phyloP scores from a whole-genome alignment of 495 filamentous ascomycete species.

The Penicillium paradoxum region DNA sequence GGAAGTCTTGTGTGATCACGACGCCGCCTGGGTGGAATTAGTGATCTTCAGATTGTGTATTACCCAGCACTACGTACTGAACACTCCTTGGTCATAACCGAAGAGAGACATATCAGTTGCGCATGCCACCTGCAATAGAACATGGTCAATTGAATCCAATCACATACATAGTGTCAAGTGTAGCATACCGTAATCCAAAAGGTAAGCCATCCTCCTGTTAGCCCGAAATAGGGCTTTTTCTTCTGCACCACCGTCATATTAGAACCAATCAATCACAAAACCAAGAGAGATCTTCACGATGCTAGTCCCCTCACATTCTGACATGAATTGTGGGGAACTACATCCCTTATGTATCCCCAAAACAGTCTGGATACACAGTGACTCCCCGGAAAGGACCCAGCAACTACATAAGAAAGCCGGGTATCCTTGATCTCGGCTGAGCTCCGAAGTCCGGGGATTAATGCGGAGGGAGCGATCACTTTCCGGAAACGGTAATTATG shows the following conservation, averaged over 20 bases:
- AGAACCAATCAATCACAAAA: not conserved
- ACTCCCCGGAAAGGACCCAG: not conserved
- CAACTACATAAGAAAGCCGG: not conserved
- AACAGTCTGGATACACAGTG: not conserved
- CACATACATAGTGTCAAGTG: too few relatives aligned
- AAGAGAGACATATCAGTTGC: slow-evolving; percentile 56
- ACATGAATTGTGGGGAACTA: not conserved
- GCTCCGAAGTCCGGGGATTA: slow-evolving; percentile 6
- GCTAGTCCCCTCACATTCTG: not conserved
- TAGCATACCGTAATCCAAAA: slow-evolving; percentile 52
- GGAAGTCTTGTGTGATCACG: slow-evolving; percentile 52
- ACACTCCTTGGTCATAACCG: slow-evolving; percentile 58
- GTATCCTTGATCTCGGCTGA: not conserved
- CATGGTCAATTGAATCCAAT: not conserved
- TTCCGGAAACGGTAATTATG: not conserved
- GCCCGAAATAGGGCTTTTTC: slow-evolving; percentile 51
- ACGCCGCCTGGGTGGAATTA: slow-evolving; percentile 41
- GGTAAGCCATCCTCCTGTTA: slow-evolving; percentile 53
- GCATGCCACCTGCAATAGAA: slow-evolving; percentile 42
- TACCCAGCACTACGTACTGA: slow-evolving; percentile 28
- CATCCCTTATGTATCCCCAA: not conserved
- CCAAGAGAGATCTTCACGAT: not conserved
- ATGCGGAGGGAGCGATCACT: not conserved
- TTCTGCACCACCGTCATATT: not conserved
- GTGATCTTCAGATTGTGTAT: not conserved